Base-by-base conservation (phyloP, 2,329 filamentous ascomycete species). In the Colletotrichum chlorophyti region DNA sequence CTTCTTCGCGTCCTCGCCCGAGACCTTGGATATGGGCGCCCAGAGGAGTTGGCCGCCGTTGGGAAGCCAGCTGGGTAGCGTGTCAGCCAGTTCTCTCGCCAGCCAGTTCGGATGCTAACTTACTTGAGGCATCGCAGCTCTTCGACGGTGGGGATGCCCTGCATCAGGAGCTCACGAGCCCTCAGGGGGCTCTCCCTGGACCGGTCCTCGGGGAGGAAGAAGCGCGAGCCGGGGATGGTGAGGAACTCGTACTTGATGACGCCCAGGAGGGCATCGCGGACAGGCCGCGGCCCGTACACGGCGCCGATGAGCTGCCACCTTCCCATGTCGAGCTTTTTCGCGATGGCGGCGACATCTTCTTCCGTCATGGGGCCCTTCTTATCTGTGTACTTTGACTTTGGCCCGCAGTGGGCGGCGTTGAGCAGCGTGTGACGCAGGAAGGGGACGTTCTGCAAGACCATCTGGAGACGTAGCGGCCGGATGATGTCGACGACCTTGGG, bases 291-390 rank as follows among this genome's bases (percentile, higher is more conserved):
- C 6, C 72, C 71, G 50, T 75, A 73, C 2, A 74, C 64, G 5
- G 76, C 76, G n/a, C 77, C 76, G 50, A 80, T 78, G 59, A 80
- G 78, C 58, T 77, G 76, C 78, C 78, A 81, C 0, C 74, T 68
- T 4, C 75, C 75, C n/a, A 79, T 67, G 27, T 72, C 69, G 5
- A 78, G 70, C 54, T 76, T 72, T 48, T 69, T 66, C 2, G 73
- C 73, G 6, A 80, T 76, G 1, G 53, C 65, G 31, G 79, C 75
- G 3, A 79, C 59, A 34, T 76, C 75, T 1, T 64, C 68, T 24
- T 79, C 74, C 2, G 60, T 70, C 2, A 80, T 63, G 0, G 74
- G 72, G 9, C 61, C 48, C n/a, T 65, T 45, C 11, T 68, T 68
- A n/a, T 67, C 62, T 2, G 60, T 60, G 19, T 62, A 63, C 15